Evolutionary conservation across 495 filamentous ascomycete genomes (phyloP).

Genomic region (Lophium mytilinum): DNA sequence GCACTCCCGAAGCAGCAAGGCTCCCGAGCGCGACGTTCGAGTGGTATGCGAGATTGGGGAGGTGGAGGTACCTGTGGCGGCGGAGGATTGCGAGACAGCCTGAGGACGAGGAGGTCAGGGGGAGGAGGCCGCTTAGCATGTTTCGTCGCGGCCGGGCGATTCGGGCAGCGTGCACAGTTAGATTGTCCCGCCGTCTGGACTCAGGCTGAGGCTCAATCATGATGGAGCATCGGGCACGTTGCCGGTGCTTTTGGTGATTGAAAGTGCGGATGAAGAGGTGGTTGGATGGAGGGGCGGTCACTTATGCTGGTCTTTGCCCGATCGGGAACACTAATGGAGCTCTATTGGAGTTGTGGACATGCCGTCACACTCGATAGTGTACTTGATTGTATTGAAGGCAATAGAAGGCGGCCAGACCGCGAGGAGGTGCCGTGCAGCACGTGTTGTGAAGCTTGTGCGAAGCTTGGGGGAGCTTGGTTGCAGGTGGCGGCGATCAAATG

Average conservation of each 20-base stretch:
- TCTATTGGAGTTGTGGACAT: not conserved
- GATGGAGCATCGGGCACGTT: not conserved
- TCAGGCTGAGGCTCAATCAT: conserved; percentile 13
- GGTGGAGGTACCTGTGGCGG: conserved; percentile 2
- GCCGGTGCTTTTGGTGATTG: conserved; percentile 1
- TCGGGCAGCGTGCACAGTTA: not conserved
- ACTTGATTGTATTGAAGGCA: not conserved
- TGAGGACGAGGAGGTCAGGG: conserved; percentile 11
- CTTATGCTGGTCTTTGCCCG: not conserved
- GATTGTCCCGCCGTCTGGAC: not conserved
- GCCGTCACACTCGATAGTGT: not conserved
- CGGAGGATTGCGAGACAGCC: conserved; percentile 8
- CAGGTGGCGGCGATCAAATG: not conserved
- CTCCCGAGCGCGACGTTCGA: conserved; percentile 2
- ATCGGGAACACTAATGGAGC: not conserved
- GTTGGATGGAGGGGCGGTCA: not conserved
- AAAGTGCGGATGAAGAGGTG: not conserved
- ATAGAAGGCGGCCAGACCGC: not conserved
- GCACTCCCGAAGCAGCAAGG: conserved; percentile 10
- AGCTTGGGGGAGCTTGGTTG: conserved; percentile 8
- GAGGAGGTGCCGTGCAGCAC: not conserved
- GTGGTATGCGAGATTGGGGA: conserved; percentile 1
- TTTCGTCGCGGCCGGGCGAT: conserved; percentile 19
- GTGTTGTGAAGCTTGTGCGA: conserved; percentile 7
- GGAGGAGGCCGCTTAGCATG: conserved; percentile 10